Conservation (phyloP, 2,329 filamentous ascomycete species). For the Penicillium sp. region DNA sequence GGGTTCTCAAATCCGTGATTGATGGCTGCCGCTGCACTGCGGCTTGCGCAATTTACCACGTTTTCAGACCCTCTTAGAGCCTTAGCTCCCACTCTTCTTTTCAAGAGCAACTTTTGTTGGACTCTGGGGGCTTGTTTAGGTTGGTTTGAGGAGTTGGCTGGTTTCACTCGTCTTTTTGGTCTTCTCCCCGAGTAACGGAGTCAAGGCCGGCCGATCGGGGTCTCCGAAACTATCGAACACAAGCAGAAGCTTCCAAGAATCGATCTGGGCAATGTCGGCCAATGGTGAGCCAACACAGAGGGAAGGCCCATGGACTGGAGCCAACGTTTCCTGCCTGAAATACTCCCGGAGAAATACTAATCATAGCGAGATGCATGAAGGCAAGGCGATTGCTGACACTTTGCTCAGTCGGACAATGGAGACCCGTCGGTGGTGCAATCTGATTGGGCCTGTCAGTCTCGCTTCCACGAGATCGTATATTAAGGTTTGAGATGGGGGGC, state of each 20-base stretch:
- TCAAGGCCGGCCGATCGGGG: not conserved
- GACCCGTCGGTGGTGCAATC: not conserved
- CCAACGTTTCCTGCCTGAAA: conserved; percentile 6
- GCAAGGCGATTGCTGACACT: not conserved
- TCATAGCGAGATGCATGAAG: conserved; percentile 11
- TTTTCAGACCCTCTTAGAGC: conserved; percentile 1
- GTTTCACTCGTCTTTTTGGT: not conserved
- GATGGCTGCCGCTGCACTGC: not conserved
- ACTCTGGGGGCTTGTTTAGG: not conserved
- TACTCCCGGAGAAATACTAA: conserved; percentile 4
- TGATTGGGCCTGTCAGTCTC: conserved; percentile 24
- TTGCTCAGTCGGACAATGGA: not conserved
- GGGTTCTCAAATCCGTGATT: conserved; percentile 12
- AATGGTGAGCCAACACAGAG: not conserved
- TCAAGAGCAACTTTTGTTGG: not conserved
- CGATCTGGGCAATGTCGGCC: not conserved
- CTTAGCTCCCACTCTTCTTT: not conserved
- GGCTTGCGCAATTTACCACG: conserved; percentile 16
- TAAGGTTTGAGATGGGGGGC: conserved; percentile 22
- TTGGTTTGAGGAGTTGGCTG: not conserved
- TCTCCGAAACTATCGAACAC: conserved; percentile 2
- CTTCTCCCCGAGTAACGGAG: conserved; percentile 5
- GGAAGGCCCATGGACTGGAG: not conserved
- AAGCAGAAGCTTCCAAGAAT: conserved; percentile 2
- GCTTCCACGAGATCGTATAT: conserved; percentile 29